Base-by-base conservation (phyloP, 768 basidiomycete genomes). In the Pleurotus djamor region DNA sequence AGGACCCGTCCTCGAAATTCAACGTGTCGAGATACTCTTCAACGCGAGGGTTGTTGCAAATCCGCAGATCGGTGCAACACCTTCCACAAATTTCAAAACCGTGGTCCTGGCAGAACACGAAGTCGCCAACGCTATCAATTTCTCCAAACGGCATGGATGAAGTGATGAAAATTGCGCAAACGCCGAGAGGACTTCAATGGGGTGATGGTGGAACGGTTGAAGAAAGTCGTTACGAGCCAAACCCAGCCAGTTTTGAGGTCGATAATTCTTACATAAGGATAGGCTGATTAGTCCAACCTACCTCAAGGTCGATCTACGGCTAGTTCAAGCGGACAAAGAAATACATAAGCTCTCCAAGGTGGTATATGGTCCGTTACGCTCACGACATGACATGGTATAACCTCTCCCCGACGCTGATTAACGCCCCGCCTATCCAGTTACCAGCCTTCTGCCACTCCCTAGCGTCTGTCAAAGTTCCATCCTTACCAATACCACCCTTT, bases 371-470 rank as follows among this genome's bases (percentile, higher is more conserved):
- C 38, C n/a, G 10, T 10, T 9, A 41, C 9, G 38, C n/a, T 41
- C 38, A 41, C 38, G 38, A 9, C 9, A 9, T 33, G 17, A 14
- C 1, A 12, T 44, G 37, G 14, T 43, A 43, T 41, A 64, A 17
- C 37, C 64, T 66, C 13, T 58, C 61, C 36, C 61, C 59, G 1
- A 61, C 62, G 17, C 61, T 61, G 16, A 59, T 62, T 38, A 66
- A 44, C 35, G 55, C 61, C 14, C 67, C 69, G 7, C 70, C 73
- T 33, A 73, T 48, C 73, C 71, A 76, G 28, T 62, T 63, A 12
- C 67, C 68, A 14, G 69, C 21, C 60, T 59, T 69, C 59, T 59
- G 69, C 70, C 69, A 72, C 36, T 67, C 68, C 28, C 63, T 61
- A 32, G 55, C 65, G 13, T 28, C 21, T 28, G 17, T 33, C 5